Evolutionary conservation across 1,284 basidiomycete species (phyloP), one percentile per base, ranked within the genome.

Genomic region (Kwoniella shivajii): DNA sequence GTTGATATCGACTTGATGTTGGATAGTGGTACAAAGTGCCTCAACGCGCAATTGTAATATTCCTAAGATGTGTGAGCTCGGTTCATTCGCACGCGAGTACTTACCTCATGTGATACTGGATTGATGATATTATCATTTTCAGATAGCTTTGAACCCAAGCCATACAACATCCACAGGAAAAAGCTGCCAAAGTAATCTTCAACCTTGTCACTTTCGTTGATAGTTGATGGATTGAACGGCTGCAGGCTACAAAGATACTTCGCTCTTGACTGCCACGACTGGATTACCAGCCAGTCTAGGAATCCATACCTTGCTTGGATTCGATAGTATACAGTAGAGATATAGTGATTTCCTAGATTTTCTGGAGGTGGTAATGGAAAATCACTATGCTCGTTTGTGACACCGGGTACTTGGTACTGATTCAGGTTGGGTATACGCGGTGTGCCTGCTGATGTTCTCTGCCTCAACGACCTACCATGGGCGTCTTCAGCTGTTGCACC

Each of bases 111-210:
- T 10, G 44, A 42, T 6, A 49, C 38, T 9, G 36, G 27, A 9
- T 14, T 20, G 18, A 41, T 31, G 14, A 42, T 24, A 30, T 13
- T 22, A 13, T 55, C 54, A 30, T 43, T 31, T 39, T 55, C 54
- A 31, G 46, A 49, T 13, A 55, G 18, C n/a, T 55, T 50, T n/a
- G 54, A 45, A 24, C 54, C 54, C 1, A 55, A 33, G 14, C 54
- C 46, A 43, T 55, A 55, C 36, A 55, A 33, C 54, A 55, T 48
- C 54, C 54, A 55, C 37, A 55, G 26, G 16, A 55, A 55, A 38
- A 50, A 55, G 4, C 46, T 47, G 20, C 54, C 54, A n/a, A 42
- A 55, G 33, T 46, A 22, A 26, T 50, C 46, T 16, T 55, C 37
- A 7, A 55, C 31, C 26, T 34, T 24, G 24, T 27, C 14, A 31